Base-by-base conservation (phyloP, 1,284 basidiomycete genomes). In the Exsudoporus floridanus region DNA sequence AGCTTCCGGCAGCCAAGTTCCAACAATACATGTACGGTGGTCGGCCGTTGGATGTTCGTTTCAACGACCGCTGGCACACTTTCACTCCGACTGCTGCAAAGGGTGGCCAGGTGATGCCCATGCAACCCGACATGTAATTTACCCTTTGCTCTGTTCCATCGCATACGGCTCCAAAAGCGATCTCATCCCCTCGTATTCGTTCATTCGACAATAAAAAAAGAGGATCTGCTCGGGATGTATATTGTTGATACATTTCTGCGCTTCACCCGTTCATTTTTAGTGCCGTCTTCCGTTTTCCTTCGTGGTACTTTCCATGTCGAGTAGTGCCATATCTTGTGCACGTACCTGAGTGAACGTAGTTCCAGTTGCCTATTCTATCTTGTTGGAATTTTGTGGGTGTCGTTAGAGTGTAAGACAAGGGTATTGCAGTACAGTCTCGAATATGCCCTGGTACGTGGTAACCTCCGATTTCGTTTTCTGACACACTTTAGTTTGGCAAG, bases 1-100 rank as follows among this genome's bases (percentile, higher is more conserved):
- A 14, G 52, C 6, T 31, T 47, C n/a, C 46, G 37, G 19, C 52
- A 89, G 90, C 91, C 50, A 94, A 95, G 72, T 95, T 94, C 79
- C 88, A 90, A 70, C 83, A 87, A 36, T 94, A 94, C 65, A 85
- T 92, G 82, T 95, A 95, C 61, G 92, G 92, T 55, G 92, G 92
- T 10, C 77, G 92, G 44, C 90, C 92, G 33, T 37, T 62, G 89
- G 92, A 94, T 64, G 92, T 95, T 27, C 85, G 90, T 60, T 95
- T 90, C 82, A 94, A 94, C 69, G 90, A 93, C 61, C 84, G 90
- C 59, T 93, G 90, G 90, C 92, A 95, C 70, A 90, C 89, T 3
- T 95, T 95, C 72, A 82, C 91, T 2, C 83, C 88, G 0, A 81
- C 82, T 13, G 88, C 92, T 36, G 90, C 90, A 1, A 91, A 91